These are phyloP conservation scores for Sambucus nigra DNA, from an alignment of 129 eudicot species.

Conservation along the genomic window DNA sequence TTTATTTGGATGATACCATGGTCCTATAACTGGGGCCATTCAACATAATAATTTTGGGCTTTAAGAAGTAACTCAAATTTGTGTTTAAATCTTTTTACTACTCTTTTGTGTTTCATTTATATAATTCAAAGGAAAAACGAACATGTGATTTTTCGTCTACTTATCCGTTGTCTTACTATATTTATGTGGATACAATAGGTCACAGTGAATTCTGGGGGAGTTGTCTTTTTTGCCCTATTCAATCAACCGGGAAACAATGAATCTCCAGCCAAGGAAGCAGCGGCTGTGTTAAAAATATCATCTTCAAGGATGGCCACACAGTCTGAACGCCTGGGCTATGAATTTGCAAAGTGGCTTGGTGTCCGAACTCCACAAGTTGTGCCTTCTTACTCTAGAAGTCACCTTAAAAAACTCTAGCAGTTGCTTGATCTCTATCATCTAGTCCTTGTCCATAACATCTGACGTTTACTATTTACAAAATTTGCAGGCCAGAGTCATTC, in stretches of 20 bases:
- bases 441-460: background rate
- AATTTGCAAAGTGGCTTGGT: conserved; percentile 94
- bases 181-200: conserved; percentile 42
- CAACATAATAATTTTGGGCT: background rate
- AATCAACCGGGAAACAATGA: conserved; percentile 51
- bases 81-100: too few species aligned
- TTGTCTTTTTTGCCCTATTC: conserved; percentile 91
- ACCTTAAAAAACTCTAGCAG: too few species aligned
- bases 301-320: conserved; percentile 99
- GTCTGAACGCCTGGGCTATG: conserved; percentile 95
- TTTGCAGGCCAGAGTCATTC: conserved; percentile 90
- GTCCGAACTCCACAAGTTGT: conserved; percentile 90
- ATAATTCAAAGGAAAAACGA: too few species aligned
- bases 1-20: too few species aligned
- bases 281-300: conserved; percentile 85
- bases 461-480: background rate
- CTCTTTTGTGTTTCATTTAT: too few species aligned
- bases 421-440: conserved; percentile 7
- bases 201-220: conserved; percentile 97
- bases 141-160: too few species aligned
- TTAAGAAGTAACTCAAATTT: too few species aligned
- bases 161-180: background rate
- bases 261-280: conserved; percentile 71
- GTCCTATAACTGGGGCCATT: too few species aligned
- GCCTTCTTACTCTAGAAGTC: conserved; percentile 36